Conservation (phyloP, 2,329 filamentous ascomycete genomes). For the Lachnellula cervina region DNA sequence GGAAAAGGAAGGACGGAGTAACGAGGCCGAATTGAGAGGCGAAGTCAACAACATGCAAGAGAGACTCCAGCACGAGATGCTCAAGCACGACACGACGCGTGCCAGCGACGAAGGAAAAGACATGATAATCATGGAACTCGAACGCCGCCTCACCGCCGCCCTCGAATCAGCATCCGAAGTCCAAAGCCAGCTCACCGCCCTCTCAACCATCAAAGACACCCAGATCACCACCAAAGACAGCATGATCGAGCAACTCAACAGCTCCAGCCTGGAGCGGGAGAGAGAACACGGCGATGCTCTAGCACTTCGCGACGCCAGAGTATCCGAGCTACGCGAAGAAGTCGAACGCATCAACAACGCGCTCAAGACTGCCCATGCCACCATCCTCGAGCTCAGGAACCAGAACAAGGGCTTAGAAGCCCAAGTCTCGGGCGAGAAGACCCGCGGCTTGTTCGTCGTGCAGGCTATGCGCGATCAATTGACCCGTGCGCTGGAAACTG, state of each 20-base stretch:
- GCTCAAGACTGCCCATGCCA: conserved; percentile 44
- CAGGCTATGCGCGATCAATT: conserved; percentile 49
- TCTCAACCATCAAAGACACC: conserved; percentile 26
- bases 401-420: conserved; percentile 42
- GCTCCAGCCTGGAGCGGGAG: conserved; percentile 11
- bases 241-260: conserved; percentile 11
- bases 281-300: conserved; percentile 41
- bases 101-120: conserved; percentile 35
- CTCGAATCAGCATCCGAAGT: conserved; percentile 37
- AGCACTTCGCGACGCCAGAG: conserved; percentile 46
- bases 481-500: conserved; percentile 43
- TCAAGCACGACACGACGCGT: conserved; percentile 27
- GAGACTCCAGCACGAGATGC: conserved; percentile 33
- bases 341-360: conserved; percentile 43
- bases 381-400: conserved; percentile 41
- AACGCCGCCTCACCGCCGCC: conserved; percentile 40
- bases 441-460: conserved; percentile 41
- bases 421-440: conserved; percentile 46
- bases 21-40: conserved; percentile 12
- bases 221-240: conserved; percentile 23
- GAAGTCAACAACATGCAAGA: conserved; percentile 23
- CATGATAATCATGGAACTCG: conserved; percentile 38
- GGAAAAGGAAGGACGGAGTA: conserved; percentile 35
- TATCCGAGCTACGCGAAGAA: conserved; percentile 45
- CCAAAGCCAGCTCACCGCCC: conserved; percentile 31